Percentiles rank a stretch among this genome's conserved stretches.
These are phyloP conservation scores for Talaromyces trachyspermus DNA, from an alignment of 495 filamentous ascomycete species.

Conservation along the genomic window DNA sequence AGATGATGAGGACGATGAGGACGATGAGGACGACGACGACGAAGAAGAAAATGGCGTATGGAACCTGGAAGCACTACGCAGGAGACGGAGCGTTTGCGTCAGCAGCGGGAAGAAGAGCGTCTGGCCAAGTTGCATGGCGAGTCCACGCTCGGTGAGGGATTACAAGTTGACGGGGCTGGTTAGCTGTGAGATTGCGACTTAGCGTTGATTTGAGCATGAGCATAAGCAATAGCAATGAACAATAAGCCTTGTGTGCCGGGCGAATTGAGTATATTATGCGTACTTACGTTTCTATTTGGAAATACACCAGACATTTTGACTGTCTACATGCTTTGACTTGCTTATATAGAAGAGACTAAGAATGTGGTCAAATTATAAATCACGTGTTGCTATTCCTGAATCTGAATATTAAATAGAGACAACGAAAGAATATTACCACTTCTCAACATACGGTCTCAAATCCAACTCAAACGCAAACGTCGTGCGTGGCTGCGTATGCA, in stretches of 20 bases:
- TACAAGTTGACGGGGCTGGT: constrained; percentile 5
- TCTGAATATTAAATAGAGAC: no score
- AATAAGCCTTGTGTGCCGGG: no score
- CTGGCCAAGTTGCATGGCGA: constrained; percentile 28
- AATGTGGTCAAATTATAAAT: no score
- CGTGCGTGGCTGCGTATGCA: constrained; percentile 78
- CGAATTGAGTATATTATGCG: no score
- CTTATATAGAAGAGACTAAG: no score
- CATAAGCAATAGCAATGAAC: no score
- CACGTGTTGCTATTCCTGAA: no score
- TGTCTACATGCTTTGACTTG: no score
- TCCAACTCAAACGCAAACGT: constrained; percentile 83
- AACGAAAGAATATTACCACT: constrained; percentile 52
- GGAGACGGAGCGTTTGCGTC: constrained; percentile 58
- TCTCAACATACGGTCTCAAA: constrained; percentile 72
- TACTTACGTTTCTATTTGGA: no score
- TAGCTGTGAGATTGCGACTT: no score
- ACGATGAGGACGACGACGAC: constrained; percentile 52
- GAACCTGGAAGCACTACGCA: constrained; percentile 70
- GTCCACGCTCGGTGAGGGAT: constrained; percentile 1
- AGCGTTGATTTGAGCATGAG: no score
- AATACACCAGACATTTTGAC: no score
- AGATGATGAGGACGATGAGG: constrained; percentile 50
- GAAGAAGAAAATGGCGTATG: constrained; percentile 53
- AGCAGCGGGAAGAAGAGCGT: constrained; percentile 38